Percentiles rank a stretch among this genome's conserved stretches.
These are phyloP conservation scores for Panaeolus cyanescens DNA, from an alignment of 768 basidiomycete genomes.

Conservation along the genomic window DNA sequence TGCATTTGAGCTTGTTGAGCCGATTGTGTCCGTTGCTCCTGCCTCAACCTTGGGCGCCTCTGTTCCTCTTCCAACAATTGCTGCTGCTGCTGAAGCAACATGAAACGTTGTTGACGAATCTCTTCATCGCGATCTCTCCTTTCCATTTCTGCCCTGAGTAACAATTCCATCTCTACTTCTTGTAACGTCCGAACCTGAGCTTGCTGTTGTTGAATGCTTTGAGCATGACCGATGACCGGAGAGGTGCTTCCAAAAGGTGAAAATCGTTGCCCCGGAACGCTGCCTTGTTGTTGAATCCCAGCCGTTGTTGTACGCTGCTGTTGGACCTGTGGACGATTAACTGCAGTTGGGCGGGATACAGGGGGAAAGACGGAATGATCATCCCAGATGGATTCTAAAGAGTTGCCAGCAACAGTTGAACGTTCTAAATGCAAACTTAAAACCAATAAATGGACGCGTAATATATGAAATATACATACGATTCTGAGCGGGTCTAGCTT, in stretches of 20 bases:
- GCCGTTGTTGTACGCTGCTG: constrained; percentile 33
- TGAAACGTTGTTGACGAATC: constrained; percentile 7
- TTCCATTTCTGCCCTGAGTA: constrained; percentile 53
- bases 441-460: not conserved
- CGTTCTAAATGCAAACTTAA: not conserved
- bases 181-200: constrained; percentile 62
- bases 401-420: constrained; percentile 28
- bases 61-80: not conserved
- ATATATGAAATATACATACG: not conserved
- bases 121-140: constrained; percentile 12
- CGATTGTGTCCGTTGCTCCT: not conserved
- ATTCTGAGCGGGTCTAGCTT: not conserved
- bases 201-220: constrained; percentile 22
- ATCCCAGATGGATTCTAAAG: constrained; percentile 80
- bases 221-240: constrained; percentile 30
- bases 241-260: constrained; percentile 24
- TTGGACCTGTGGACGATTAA: constrained; percentile 36
- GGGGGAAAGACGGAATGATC: constrained; percentile 78
- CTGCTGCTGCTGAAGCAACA: constrained; percentile 12
- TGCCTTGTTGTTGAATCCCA: constrained; percentile 22
- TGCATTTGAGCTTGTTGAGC: not conserved
- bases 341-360: constrained; percentile 57
- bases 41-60: constrained; percentile 1
- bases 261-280: not conserved
- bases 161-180: constrained; percentile 87